Percentiles rank a stretch among this genome's conserved stretches.
phyloP scores from a whole-genome alignment of 495 filamentous ascomycete genomes.

The Neurospora pannonica region DNA sequence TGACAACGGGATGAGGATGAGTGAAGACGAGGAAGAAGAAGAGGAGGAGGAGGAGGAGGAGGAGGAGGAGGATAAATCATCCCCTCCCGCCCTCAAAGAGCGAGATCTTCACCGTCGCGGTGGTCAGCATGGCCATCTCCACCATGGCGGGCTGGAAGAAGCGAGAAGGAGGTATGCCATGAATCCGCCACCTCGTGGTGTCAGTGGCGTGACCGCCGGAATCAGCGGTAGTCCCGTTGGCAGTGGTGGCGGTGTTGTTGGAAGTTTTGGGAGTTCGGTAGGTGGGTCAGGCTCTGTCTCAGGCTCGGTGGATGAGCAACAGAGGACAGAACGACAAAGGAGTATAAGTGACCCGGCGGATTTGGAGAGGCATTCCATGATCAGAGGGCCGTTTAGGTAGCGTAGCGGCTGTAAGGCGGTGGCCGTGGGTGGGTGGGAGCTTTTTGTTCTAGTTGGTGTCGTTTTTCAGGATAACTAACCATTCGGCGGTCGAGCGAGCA shows the following conservation, averaged over 20 bases:
- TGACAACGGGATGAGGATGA: constrained; percentile 9
- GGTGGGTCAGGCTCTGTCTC: background rate
- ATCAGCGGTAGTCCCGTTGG: background rate
- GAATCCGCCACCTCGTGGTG: background rate
- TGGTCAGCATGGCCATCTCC: background rate
- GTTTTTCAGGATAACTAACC: background rate
- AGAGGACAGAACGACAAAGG: constrained; percentile 41
- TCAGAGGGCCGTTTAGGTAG: constrained; percentile 7
- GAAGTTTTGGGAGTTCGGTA: background rate
- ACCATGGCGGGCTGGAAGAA: background rate
- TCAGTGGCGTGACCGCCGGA: background rate
- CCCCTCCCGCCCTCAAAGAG: constrained; percentile 2
- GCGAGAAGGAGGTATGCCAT: background rate
- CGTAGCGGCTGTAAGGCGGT: background rate
- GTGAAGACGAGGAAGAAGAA: constrained; percentile 8
- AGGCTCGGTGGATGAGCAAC: constrained; percentile 25
- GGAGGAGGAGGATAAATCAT: constrained; percentile 19
- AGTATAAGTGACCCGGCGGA: constrained; percentile 41
- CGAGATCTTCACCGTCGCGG: background rate
- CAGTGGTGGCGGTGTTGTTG: background rate
- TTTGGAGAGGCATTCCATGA: constrained; percentile 15
- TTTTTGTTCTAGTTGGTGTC: background rate
- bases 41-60: background rate
- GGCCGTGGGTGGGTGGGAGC: background rate
- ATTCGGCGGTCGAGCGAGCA: background rate